Conservation (phyloP, 768 basidiomycete genomes). For the Mycena capillaripes region DNA sequence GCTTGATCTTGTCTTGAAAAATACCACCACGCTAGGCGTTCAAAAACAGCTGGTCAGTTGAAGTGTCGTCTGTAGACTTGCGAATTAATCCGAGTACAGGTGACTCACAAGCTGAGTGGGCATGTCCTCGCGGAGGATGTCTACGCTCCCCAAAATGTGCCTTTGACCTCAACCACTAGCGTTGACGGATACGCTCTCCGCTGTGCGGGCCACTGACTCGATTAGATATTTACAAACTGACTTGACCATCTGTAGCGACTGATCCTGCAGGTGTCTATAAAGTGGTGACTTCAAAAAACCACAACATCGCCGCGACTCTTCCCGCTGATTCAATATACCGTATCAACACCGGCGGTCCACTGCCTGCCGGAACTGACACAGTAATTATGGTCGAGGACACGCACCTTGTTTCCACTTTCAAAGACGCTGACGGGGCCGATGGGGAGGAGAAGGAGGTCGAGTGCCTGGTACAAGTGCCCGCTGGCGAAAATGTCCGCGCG, state of each 20-base stretch:
- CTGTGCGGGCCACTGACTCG: conserved; percentile 56
- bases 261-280: conserved; percentile 76
- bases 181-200: conserved; percentile 92
- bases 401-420: conserved; percentile 69
- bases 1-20: conserved; percentile 64
- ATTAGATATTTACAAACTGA: not conserved
- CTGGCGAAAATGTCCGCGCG: conserved; percentile 79
- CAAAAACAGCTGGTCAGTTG: conserved; percentile 59
- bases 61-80: not conserved
- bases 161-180: conserved; percentile 77
- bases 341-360: conserved; percentile 88
- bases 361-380: conserved; percentile 81
- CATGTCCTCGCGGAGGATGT: conserved; percentile 85
- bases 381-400: conserved; percentile 97
- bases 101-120: conserved; percentile 71
- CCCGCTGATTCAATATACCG: conserved; percentile 72
- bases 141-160: conserved; percentile 73
- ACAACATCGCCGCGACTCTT: conserved; percentile 61
- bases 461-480: conserved; percentile 71
- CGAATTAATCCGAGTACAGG: conserved; percentile 53
- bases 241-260: conserved; percentile 60
- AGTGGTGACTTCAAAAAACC: conserved; percentile 73
- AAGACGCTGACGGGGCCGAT: conserved; percentile 53
- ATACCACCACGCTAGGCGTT: conserved; percentile 58
- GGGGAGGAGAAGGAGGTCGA: conserved; percentile 82